Base-by-base conservation (phyloP, 306 rosid genomes). In the Fragaria ananassa region DNA sequence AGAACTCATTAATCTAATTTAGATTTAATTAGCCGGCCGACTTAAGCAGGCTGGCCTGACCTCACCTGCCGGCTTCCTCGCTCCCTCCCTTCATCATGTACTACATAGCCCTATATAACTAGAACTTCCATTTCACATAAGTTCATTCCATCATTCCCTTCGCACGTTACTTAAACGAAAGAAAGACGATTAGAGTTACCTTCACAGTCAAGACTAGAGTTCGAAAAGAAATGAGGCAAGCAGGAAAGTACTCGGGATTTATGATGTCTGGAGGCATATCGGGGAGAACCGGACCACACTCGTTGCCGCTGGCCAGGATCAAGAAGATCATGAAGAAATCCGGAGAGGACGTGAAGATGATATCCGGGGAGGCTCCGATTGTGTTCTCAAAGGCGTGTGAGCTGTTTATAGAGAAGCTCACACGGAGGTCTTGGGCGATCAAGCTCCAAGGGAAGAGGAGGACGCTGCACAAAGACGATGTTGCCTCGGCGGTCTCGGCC, bases 371-470 rank as follows among this genome's bases (percentile, higher is more conserved):
- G 70, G 87, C 93, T 15, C 96, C 92, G 0, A 75, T 93, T 68
- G 84, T 92, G 29, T 88, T 92, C 71, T 83, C 97, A 0, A 92
- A 90, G 76, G 96, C 97, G 27, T 92, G 97, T 71, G 97, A 90
- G 77, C 86, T 88, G 11, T 87, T 90, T 79, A 87, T 93, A 23
- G 75, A 84, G 78, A 93, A 93, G 12, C 74, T 93, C 46, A 83
- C 96, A 0, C 82, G 54, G 56, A 87, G 90, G 80, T 88, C 97
- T 1, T 92, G 97, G 97, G 77, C 61, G 72, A 68, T 83, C 19
- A 86, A 93, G 56, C 67, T 87, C 57, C 82, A 93, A 57, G 86
- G 85, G 58, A 93, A 92, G 77, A 82, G 90, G 79, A 89, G 86
- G 84, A 89, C 87, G 8, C 80, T 92, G 57, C 89, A 90, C 76